phyloP scores from a whole-genome alignment of 1,284 basidiomycete species.

The Ustilago trichophora region DNA sequence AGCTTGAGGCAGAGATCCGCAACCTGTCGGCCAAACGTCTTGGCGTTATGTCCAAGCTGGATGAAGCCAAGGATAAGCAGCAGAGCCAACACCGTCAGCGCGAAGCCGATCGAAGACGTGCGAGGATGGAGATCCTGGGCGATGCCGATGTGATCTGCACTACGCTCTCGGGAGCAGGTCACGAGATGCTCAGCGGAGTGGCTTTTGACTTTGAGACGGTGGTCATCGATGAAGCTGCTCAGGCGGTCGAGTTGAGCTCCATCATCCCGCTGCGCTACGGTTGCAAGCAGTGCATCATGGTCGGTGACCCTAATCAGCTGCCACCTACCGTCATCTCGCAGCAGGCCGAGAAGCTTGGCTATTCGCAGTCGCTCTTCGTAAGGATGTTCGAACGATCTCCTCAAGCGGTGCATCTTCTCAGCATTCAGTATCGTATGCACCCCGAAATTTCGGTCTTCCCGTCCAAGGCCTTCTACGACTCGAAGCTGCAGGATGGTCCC shows the following conservation, averaged over 20 bases:
- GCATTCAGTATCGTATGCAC: slow-evolving; percentile 99
- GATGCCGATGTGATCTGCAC: slow-evolving; percentile 90
- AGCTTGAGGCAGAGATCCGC: slow-evolving; percentile 52
- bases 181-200: slow-evolving; percentile 79
- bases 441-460: slow-evolving; percentile 92
- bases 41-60: slow-evolving; percentile 49
- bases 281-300: slow-evolving; percentile 86
- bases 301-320: slow-evolving; percentile 96
- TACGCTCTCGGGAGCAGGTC: slow-evolving; percentile 86
- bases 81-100: slow-evolving; percentile 50
- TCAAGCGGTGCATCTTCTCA: slow-evolving; percentile 86
- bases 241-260: slow-evolving; percentile 95
- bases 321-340: slow-evolving; percentile 94
- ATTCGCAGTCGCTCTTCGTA: slow-evolving; percentile 92
- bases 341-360: slow-evolving; percentile 81
- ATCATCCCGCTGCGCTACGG: slow-evolving; percentile 93
- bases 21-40: slow-evolving; percentile 45
- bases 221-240: slow-evolving; percentile 97
- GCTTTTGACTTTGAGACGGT: slow-evolving; percentile 90
- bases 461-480: slow-evolving; percentile 87
- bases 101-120: slow-evolving; percentile 52
- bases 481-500: slow-evolving; percentile 84
- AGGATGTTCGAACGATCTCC: slow-evolving; percentile 82
- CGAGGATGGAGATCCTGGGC: slow-evolving; percentile 55
- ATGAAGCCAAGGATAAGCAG: slow-evolving; percentile 57